phyloP scores from a whole-genome alignment of 2,329 filamentous ascomycete genomes.

The Pseudogymnoascus destructans region DNA sequence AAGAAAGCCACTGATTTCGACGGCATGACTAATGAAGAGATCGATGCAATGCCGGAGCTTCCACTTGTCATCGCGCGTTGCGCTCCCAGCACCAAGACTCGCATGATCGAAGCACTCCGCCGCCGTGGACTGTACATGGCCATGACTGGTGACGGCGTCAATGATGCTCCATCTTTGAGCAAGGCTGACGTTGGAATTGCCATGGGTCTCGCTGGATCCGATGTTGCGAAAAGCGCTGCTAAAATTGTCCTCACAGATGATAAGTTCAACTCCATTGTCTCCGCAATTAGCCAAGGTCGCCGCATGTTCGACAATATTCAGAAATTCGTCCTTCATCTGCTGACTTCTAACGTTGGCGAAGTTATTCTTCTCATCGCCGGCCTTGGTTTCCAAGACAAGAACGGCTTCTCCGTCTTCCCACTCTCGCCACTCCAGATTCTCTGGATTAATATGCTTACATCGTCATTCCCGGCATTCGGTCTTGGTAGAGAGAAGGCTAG shows the following conservation, averaged over 20 bases:
- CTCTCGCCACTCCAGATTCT: slow-evolving; percentile 46
- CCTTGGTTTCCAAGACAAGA: slow-evolving; percentile 42
- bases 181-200: slow-evolving; percentile 44
- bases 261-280: slow-evolving; percentile 41
- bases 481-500: slow-evolving; percentile 43
- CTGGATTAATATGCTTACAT: slow-evolving; percentile 53
- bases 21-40: slow-evolving; percentile 33
- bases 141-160: slow-evolving; percentile 45
- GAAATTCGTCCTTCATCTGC: slow-evolving; percentile 43
- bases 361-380: slow-evolving; percentile 44
- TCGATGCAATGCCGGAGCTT: slow-evolving; percentile 36
- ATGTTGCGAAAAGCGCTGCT: slow-evolving; percentile 50
- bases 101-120: slow-evolving; percentile 42
- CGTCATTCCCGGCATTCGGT: slow-evolving; percentile 45
- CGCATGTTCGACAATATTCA: slow-evolving; percentile 43
- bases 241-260: slow-evolving; percentile 42
- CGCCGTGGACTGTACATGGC: slow-evolving; percentile 36
- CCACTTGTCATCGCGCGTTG: slow-evolving; percentile 42
- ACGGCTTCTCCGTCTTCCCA: slow-evolving; percentile 42
- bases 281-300: slow-evolving; percentile 39
- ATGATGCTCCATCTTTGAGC: slow-evolving; percentile 40
- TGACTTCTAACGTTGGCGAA: slow-evolving; percentile 43
- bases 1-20: slow-evolving; percentile 40
- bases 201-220: slow-evolving; percentile 49
- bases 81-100: slow-evolving; percentile 39